A percentile compares a stretch with the other conserved stretches of the same genome.
phyloP scores from a whole-genome alignment of 2,329 filamentous ascomycete genomes.

The Alternaria infectoria region DNA sequence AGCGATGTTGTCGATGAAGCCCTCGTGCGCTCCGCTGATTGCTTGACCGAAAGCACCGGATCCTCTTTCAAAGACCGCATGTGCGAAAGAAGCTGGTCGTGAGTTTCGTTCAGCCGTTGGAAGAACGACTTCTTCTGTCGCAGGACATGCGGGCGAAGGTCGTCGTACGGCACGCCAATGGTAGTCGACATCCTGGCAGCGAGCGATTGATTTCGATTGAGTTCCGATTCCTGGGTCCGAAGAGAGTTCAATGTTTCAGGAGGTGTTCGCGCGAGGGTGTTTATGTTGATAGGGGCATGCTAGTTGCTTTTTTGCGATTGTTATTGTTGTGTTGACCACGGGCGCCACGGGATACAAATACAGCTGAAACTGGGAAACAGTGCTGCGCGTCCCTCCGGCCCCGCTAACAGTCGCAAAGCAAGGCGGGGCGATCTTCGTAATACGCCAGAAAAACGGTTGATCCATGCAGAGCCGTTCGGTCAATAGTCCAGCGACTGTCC shows the following conservation, averaged over 20 bases:
- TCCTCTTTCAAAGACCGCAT: slow-evolving; percentile 16
- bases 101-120: slow-evolving; percentile 18
- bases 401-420: slow-evolving; percentile 9
- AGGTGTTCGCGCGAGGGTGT: background rate
- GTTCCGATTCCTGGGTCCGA: background rate
- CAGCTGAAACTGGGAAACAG: slow-evolving; percentile 8
- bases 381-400: slow-evolving; percentile 5
- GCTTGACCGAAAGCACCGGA: background rate
- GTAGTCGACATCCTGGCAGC: slow-evolving; percentile 17
- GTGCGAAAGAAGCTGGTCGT: slow-evolving; percentile 13
- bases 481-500: slow-evolving; percentile 1
- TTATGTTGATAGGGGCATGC: slow-evolving; percentile 12
- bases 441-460: slow-evolving; percentile 12
- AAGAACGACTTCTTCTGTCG: slow-evolving; percentile 22
- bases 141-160: slow-evolving; percentile 11
- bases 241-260: background rate
- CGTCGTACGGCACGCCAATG: slow-evolving; percentile 14
- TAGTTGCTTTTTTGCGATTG: slow-evolving; percentile 9
- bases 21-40: slow-evolving; percentile 4
- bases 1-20: slow-evolving; percentile 6
- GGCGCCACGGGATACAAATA: slow-evolving; percentile 10
- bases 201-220: background rate
- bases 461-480: slow-evolving; percentile 13
- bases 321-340: slow-evolving; percentile 6
- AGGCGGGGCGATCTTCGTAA: slow-evolving; percentile 12